Percentiles rank a stretch among this genome's conserved stretches.
Evolutionary conservation across 129 eudicot species (phyloP).

Genomic region (Lactuca saligna): DNA sequence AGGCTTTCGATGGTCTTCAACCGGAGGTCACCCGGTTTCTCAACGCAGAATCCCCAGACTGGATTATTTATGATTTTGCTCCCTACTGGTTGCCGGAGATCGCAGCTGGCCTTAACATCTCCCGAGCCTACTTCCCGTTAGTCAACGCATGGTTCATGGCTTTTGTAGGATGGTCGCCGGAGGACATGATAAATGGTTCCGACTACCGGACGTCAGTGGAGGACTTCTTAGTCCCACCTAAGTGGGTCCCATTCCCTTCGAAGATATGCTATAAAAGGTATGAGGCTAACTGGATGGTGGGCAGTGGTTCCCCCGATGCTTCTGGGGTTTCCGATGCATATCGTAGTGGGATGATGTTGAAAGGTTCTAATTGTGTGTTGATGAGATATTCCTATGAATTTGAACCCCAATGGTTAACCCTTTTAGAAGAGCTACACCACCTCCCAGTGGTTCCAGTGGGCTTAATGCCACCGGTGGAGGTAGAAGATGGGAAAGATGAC

Average conservation of each 20-base stretch:
- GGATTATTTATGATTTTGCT: constrained; percentile 52
- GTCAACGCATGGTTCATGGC: constrained; percentile 34
- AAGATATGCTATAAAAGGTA: constrained; percentile 33
- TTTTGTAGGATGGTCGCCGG: constrained; percentile 19
- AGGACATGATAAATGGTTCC: constrained; percentile 18
- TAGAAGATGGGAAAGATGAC: constrained; percentile 19
- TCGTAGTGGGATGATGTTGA: constrained; percentile 13
- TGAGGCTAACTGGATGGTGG: constrained; percentile 33
- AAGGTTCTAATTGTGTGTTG: constrained; percentile 31
- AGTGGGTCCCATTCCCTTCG: constrained; percentile 45
- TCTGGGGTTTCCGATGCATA: constrained; percentile 37
- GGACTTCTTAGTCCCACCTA: constrained; percentile 27
- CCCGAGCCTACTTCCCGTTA: constrained; percentile 18
- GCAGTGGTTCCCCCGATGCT: background rate
- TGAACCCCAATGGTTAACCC: constrained; percentile 47
- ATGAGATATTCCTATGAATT: constrained; percentile 37
- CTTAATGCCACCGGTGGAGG: constrained; percentile 34
- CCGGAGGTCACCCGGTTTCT: constrained; percentile 35
- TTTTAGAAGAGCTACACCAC: constrained; percentile 37
- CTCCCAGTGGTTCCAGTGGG: constrained; percentile 50
- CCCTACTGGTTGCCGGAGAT: constrained; percentile 46
- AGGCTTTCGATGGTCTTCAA: constrained; percentile 49
- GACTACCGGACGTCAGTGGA: constrained; percentile 24
- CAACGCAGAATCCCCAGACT: constrained; percentile 37
- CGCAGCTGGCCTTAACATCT: constrained; percentile 35